phyloP scores from a whole-genome alignment of 2,329 filamentous ascomycete species.

The Cercospora sesami region DNA sequence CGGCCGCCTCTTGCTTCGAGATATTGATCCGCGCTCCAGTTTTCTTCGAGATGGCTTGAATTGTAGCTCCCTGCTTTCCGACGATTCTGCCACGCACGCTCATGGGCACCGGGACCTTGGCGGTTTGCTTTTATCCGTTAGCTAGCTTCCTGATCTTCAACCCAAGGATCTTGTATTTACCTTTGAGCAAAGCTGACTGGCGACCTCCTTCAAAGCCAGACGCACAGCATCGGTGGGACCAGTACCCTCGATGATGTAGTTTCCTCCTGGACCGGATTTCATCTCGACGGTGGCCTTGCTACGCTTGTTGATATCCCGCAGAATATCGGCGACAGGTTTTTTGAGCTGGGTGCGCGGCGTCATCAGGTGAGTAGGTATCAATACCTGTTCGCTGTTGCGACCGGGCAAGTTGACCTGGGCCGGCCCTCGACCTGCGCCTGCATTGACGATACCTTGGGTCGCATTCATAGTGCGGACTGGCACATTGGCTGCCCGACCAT shows the following conservation, averaged over 20 bases:
- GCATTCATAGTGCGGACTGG: constrained; percentile 63
- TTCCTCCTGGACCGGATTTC: constrained; percentile 69
- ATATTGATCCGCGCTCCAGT: constrained; percentile 89
- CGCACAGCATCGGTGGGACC: constrained; percentile 82
- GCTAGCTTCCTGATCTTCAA: not conserved
- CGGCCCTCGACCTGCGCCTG: constrained; percentile 47
- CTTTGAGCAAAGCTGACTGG: constrained; percentile 83
- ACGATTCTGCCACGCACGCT: constrained; percentile 88
- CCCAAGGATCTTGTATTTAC: constrained; percentile 50
- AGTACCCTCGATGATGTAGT: constrained; percentile 78
- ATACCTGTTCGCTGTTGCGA: constrained; percentile 74
- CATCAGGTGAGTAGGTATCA: constrained; percentile 73
- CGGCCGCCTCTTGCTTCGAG: constrained; percentile 71
- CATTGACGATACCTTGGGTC: constrained; percentile 56
- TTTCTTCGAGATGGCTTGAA: constrained; percentile 85
- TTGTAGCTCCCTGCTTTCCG: constrained; percentile 83
- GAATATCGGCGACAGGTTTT: constrained; percentile 78
- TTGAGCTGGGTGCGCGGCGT: constrained; percentile 75
- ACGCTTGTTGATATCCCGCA: constrained; percentile 89
- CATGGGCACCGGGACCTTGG: constrained; percentile 77
- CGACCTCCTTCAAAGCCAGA: constrained; percentile 84
- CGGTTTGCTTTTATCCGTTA: constrained; percentile 54
- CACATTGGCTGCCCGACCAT: constrained; percentile 50
- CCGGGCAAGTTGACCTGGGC: constrained; percentile 72
- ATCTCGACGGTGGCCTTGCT: constrained; percentile 84